Conservation (phyloP, 345 rosid species). For the Rhodamnia argentea region DNA sequence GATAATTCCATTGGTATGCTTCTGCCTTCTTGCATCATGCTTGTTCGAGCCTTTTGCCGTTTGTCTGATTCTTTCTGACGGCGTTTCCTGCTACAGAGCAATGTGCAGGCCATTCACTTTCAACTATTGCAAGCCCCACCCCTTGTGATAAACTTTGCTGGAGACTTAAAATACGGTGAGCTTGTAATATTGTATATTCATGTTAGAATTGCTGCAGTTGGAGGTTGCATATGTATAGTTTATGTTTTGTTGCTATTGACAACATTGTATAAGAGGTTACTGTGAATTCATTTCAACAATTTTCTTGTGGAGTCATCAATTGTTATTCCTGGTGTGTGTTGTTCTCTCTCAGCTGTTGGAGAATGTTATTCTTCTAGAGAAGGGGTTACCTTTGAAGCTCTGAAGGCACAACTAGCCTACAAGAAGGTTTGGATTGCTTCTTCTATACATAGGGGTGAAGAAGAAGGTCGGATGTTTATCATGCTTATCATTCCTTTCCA, state of each 20-base stretch:
- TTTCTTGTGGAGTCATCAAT: not conserved
- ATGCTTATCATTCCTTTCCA: not conserved
- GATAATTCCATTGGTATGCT: slow-evolving; percentile 71
- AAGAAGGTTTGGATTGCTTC: slow-evolving; percentile 88
- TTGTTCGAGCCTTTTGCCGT: not conserved
- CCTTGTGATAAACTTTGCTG: slow-evolving; percentile 51
- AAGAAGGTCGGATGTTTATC: slow-evolving; percentile 42
- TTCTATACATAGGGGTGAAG: slow-evolving; percentile 84
- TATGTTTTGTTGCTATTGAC: not conserved
- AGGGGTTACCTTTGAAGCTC: slow-evolving; percentile 24
- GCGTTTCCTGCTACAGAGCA: slow-evolving; percentile 44
- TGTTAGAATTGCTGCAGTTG: not conserved
- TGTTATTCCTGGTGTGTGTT: not conserved
- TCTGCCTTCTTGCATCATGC: slow-evolving; percentile 4
- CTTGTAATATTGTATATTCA: not conserved
- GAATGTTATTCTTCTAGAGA: slow-evolving; percentile 26
- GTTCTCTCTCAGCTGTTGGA: slow-evolving; percentile 20
- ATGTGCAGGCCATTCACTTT: slow-evolving; percentile 59
- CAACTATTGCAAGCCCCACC: slow-evolving; percentile 85
- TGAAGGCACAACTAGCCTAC: slow-evolving; percentile 42
- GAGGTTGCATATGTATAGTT: not conserved
- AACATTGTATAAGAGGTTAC: not conserved
- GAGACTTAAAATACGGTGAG: slow-evolving; percentile 84
- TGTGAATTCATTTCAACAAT: not conserved
- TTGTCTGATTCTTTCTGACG: not conserved